These are phyloP conservation scores for Chrysoporthe cubensis DNA, from an alignment of 2,329 filamentous ascomycete species.

Conservation along the genomic window DNA sequence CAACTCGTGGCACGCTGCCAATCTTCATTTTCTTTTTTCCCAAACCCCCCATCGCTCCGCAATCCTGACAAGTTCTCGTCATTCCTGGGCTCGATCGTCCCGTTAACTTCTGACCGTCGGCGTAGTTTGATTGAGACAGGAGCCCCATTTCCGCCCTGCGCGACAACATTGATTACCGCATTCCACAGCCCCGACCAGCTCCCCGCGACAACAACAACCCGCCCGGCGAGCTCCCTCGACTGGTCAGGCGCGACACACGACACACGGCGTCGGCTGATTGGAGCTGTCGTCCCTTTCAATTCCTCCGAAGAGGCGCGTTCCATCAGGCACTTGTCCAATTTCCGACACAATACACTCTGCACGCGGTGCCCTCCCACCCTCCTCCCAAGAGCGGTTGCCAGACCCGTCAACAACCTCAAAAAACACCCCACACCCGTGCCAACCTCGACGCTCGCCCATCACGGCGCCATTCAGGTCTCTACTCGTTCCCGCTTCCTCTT, in stretches of 20 bases:
- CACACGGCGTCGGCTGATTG: neutral
- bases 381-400: conserved; percentile 10
- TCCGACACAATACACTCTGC: neutral
- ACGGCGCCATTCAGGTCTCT: conserved; percentile 38
- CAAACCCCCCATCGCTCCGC: conserved; percentile 8
- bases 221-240: conserved; percentile 18
- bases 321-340: neutral
- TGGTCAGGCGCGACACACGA: conserved; percentile 1
- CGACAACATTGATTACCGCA: conserved; percentile 23
- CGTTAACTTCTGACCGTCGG: conserved; percentile 19
- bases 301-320: neutral
- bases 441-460: conserved; percentile 36
- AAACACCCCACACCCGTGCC: conserved; percentile 1
- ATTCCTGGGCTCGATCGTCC: conserved; percentile 15
- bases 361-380: conserved; percentile 4
- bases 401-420: conserved; percentile 10
- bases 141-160: conserved; percentile 11
- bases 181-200: conserved; percentile 13
- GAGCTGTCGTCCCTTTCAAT: neutral
- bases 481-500: conserved; percentile 31
- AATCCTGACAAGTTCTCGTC: conserved; percentile 1
- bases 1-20: conserved; percentile 23
- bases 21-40: conserved; percentile 24
- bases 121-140: conserved; percentile 25
- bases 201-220: conserved; percentile 17